Evolutionary conservation across 2,329 filamentous ascomycete genomes (phyloP), one percentile per base, ranked within the genome.

Genomic region (Apiospora phragmitis): DNA sequence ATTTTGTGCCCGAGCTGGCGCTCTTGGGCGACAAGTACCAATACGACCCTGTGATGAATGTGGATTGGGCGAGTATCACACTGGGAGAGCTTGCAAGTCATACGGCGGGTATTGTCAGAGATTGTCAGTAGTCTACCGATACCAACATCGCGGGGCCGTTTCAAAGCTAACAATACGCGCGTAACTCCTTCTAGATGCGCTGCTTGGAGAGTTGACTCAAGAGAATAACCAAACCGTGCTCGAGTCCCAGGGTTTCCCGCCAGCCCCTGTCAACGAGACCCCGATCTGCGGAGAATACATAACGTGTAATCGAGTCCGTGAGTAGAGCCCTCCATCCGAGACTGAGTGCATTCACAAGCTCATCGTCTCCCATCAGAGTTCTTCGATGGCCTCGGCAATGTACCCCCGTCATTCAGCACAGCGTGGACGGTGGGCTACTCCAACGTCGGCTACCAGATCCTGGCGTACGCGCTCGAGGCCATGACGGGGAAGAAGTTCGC

Each of bases 1-100:
- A 75, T 42, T 78, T 73, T 65, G 70, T 80, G 0, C 78, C 78
- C 0, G 75, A 79, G 70, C 69, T 79, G 1, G 71, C 75, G 41
- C 32, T 73, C 0, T 70, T 78, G 3, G 74, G 76, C 0, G 55
- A 62, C 55, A 62, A 62, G 32, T 62, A 62, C 32, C 55, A 62
- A 9, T 43, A 43, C 21, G 76, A 78, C 55, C 74, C 75, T 3
- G 67, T 77, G 3, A 74, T 76, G 73, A 72, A 72, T 18, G 72
- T 74, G 5, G 74, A 73, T 59, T 79, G 75, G 75, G 71, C 71
- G 24, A 70, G 69, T 4, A 73, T 79, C 5, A 78, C 78, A 1
- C 70, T 79, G 1, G 79, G 79, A 1, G 74, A 75, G 26, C 70
- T 78, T 24, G 79, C 80, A 8, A 77, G 75, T 49, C 79, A 78